Evolutionary conservation across 1,284 basidiomycete genomes (phyloP).

Genomic region (Irpex rosettiformis): DNA sequence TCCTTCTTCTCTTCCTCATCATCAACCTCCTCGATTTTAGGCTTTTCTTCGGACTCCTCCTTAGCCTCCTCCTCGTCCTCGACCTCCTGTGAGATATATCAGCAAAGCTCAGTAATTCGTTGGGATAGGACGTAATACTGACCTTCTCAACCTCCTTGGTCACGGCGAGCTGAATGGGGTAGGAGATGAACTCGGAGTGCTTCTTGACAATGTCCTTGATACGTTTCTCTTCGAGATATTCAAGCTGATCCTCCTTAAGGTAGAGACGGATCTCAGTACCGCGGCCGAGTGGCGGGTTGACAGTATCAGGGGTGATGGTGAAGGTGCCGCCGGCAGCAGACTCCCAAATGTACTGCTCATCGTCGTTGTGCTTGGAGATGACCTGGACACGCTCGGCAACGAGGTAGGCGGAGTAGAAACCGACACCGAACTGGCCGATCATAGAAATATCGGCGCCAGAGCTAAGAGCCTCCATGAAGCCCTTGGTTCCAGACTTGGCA

Average conservation of each 20-base stretch:
- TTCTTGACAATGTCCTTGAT: slow-evolving; percentile 99
- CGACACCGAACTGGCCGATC: slow-evolving; percentile 96
- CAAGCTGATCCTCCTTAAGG: slow-evolving; percentile 98
- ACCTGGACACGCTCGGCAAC: slow-evolving; percentile 98
- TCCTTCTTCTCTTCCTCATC: slow-evolving; percentile 83
- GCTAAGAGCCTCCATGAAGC: slow-evolving; percentile 95
- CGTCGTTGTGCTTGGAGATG: slow-evolving; percentile 99
- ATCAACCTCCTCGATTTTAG: slow-evolving; percentile 79
- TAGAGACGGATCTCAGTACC: slow-evolving; percentile 94
- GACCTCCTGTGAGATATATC: slow-evolving; percentile 60
- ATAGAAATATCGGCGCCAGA: slow-evolving; percentile 97
- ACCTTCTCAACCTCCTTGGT: slow-evolving; percentile 99
- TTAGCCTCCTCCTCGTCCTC: slow-evolving; percentile 78
- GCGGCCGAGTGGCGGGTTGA: slow-evolving; percentile 89
- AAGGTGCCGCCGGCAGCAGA: slow-evolving; percentile 99
- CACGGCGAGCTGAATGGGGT: slow-evolving; percentile 98
- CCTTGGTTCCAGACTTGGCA: slow-evolving; percentile 97
- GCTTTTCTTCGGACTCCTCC: slow-evolving; percentile 70
- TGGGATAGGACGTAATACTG: slow-evolving; percentile 20
- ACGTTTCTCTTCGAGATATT: slow-evolving; percentile 99
- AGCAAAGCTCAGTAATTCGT: slow-evolving; percentile 1
- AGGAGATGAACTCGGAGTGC: slow-evolving; percentile 99
- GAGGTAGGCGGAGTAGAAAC: slow-evolving; percentile 99
- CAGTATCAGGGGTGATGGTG: slow-evolving; percentile 94
- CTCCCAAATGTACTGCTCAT: slow-evolving; percentile 99